Evolutionary conservation across 306 rosid genomes (phyloP), one percentile per base, ranked within the genome.

Genomic region (Delonix regia): DNA sequence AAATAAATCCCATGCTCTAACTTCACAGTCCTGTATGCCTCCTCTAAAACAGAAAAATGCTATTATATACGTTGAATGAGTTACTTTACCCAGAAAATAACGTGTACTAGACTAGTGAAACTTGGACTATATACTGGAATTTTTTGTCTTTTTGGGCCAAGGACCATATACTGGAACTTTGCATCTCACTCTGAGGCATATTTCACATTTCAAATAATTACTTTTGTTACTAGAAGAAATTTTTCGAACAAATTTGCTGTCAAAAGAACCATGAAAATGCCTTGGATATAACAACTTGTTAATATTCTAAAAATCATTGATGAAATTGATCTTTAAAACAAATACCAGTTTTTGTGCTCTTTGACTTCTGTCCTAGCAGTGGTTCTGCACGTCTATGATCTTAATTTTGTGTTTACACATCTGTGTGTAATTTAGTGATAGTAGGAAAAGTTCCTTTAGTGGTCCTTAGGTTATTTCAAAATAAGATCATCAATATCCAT

Each of bases 131-230:
- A 16, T 48, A 25, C 64, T 25, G 13, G 1, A 25, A 25, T 30
- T 30, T 30, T 30, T 30, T 30, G 1, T 25, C 13, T 56, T 57
- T 13, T n/a, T 57, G 64, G 10, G 64, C n/a, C 13, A 8, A 60
- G 30, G 36, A 62, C 52, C 28, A 42, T 65, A 71, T 14, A 48
- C 39, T 59, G 55, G 47, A 60, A 71, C 45, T 59, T 73, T 33
- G n/a, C 63, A 72, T 72, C 59, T 72, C 64, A 65, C 38, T 38
- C 59, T 76, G 57, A 77, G 33, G 78, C 66, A 25, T 53, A 51
- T 36, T 59, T 48, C 18, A 30, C 21, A 28, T 25, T 75, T 38
- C 39, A 25, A 48, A 69, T 57, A 55, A 64, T 56, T 66, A 28
- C 45, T 66, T 34, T 10, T 44, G 45, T 68, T 45, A 52, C 73